Evolutionary conservation across 441 rosid species (phyloP), one percentile per base, ranked within the genome.

Genomic region (Biscutella laevigata): DNA sequence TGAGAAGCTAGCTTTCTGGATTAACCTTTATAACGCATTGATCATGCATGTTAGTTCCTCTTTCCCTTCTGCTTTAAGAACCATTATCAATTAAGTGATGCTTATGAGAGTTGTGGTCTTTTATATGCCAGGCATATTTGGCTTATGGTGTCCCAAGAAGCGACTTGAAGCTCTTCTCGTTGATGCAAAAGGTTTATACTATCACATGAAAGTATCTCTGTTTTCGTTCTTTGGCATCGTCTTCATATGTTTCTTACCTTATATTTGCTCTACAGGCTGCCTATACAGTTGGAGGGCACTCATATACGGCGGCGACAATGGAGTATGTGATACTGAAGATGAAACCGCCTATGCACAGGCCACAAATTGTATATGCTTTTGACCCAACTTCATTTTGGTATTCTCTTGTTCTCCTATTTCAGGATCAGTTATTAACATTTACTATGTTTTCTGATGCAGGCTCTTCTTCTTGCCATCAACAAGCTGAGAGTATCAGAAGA

Each of bases 131-230:
- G 92, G 97, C 89, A 17, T 88, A 81, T 69, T 80, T 88, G 75
- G 97, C 95, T 12, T 88, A 85, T 61, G 95, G 97, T 43, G 90
- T 88, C 35, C 92, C 92, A 53, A 77, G 64, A 73, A 85, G 89
- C 26, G 97, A 88, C 66, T 59, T 88, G 78, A 85, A 85, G 75
- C 78, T 85, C 58, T 88, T 85, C 75, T 83, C 95, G 2, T 70
- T 83, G 72, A 78, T 88, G 90, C 95, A 88, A 77, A 88, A 85
- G 95, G 95, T 88, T 53, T 17, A 3, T 17, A 17, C 49, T 41
- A 41, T 24, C 42, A 47, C 53, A 53, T 48, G 35, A 61, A 19
- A 45, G 4, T 39, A 45, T 16, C 36, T 48, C 5, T n/a, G 20
- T 10, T 59, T 21, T 47, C n/a, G 40, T 11, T 26, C 51, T 29